A percentile compares a stretch with the other conserved stretches of the same genome.
Conservation (phyloP, 768 basidiomycete species). For the Leccinum imitatum region DNA sequence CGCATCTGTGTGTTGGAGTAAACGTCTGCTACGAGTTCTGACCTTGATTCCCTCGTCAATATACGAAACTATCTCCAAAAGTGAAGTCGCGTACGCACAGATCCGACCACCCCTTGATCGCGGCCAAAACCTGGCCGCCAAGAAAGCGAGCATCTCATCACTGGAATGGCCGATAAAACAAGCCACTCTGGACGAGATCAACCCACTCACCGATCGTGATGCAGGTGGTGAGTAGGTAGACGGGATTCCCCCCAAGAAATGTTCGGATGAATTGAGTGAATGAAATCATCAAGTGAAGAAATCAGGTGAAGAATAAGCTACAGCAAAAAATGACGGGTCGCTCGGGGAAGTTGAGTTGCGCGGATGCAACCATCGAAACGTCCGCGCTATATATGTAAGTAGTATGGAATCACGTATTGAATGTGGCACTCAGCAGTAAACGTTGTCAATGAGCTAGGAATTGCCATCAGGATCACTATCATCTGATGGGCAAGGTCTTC, state of each 20-base stretch:
- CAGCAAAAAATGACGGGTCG: neutral
- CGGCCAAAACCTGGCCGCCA: neutral
- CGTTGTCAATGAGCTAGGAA: neutral
- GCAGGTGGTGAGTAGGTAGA: neutral
- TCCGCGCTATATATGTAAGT: neutral
- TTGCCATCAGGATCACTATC: too few relatives aligned
- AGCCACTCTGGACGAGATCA: neutral
- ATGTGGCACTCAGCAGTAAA: neutral
- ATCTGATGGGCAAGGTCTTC: neutral
- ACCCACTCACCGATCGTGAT: constrained; percentile 5
- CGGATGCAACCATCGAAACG: neutral
- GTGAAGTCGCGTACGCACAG: neutral
- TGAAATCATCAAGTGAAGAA: neutral
- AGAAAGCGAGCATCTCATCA: neutral
- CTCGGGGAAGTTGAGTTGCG: neutral
- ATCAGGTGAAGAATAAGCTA: too few relatives aligned
- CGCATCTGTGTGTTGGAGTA: neutral
- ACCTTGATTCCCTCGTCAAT: neutral
- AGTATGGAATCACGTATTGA: neutral
- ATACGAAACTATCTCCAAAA: neutral
- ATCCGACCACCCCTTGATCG: neutral
- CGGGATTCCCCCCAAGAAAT: neutral
- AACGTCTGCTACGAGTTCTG: neutral
- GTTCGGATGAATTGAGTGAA: neutral
- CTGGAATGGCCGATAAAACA: neutral